Evolutionary conservation across 768 basidiomycete genomes (phyloP).

Genomic region (Pleurotus tuoliensis): DNA sequence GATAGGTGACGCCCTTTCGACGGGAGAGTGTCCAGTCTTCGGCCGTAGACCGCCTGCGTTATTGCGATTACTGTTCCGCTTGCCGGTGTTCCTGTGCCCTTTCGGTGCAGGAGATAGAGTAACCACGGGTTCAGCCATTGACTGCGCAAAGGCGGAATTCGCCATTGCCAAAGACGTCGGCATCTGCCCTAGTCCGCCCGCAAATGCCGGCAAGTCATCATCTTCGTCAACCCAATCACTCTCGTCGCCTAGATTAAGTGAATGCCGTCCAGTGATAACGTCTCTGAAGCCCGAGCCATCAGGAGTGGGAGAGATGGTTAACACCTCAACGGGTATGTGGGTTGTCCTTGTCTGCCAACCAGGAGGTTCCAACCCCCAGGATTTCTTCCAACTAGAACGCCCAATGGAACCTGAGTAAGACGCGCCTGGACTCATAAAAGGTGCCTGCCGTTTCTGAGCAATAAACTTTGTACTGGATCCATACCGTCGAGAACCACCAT

Average conservation of each 20-base stretch:
- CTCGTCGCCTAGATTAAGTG: conserved; percentile 64
- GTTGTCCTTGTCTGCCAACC: conserved; percentile 73
- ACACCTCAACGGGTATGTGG: conserved; percentile 72
- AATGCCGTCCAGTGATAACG: conserved; percentile 72
- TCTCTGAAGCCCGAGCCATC: conserved; percentile 57
- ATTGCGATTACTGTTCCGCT: conserved; percentile 22
- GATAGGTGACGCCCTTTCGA: conserved; percentile 56
- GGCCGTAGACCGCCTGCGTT: conserved; percentile 28
- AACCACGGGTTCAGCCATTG: conserved; percentile 31
- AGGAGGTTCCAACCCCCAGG: conserved; percentile 84
- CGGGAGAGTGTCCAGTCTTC: conserved; percentile 57
- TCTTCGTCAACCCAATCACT: conserved; percentile 90
- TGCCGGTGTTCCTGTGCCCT: conserved; percentile 34
- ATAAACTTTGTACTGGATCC: conserved; percentile 56
- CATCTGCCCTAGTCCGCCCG: conserved; percentile 75
- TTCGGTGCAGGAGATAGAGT: conserved; percentile 52
- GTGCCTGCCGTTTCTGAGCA: conserved; percentile 77
- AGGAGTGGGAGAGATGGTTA: conserved; percentile 58
- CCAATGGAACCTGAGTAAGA: conserved; percentile 38
- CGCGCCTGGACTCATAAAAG: conserved; percentile 56
- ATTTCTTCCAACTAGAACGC: conserved; percentile 83
- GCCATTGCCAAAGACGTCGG: conserved; percentile 17
- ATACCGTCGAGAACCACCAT: too few species aligned
- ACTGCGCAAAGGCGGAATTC: conserved; percentile 5
- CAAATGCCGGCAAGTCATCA: conserved; percentile 69